Base-by-base conservation (phyloP, 768 basidiomycete species). In the Leccinum arenicola region DNA sequence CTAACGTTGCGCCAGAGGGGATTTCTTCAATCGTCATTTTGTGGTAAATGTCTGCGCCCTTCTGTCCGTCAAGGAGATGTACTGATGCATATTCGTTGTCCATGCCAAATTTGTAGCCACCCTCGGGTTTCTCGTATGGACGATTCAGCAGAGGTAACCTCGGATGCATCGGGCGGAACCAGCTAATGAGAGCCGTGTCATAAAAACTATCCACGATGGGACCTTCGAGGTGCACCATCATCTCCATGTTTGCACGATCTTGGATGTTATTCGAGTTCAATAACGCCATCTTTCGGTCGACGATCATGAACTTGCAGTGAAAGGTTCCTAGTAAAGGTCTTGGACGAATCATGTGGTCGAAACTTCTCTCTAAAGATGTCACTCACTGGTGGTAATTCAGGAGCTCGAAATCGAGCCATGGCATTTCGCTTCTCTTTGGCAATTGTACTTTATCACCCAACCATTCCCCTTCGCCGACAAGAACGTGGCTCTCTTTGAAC, bases 141-240 rank as follows among this genome's bases (percentile, higher is more conserved):
- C 64, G 63, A n/a, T 61, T 45, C 47, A 78, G 66, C 27, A 79
- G 70, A 15, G 83, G 82, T 23, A 82, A 65, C 9, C 76, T 75
- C 11, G 84, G 82, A 36, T 75, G 61, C 64, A 84, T 73, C 27
- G 74, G 68, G 48, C 80, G 78, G 62, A 74, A 77, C 84, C 85
- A 88, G 49, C 82, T 82, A 55, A 87, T 76, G 52, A 89, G 79
- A 14, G 84, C 83, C 72, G 82, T 82, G 70, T 89, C 88, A 72
- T 88, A 88, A 62, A 89, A 76, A 5, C 83, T 77, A 57, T 89
- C 80, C 58, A 89, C 88, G 54, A 90, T 79, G 0, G 84, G 83
- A 0, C 88, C 88, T 66, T 89, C 88, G 47, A 88, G 77, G 62
- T 88, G 86, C 5, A 81, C 70, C 85, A 87, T 87, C 80, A 88